phyloP scores from a whole-genome alignment of 768 basidiomycete species.

The Macrolepiota albuminosa region DNA sequence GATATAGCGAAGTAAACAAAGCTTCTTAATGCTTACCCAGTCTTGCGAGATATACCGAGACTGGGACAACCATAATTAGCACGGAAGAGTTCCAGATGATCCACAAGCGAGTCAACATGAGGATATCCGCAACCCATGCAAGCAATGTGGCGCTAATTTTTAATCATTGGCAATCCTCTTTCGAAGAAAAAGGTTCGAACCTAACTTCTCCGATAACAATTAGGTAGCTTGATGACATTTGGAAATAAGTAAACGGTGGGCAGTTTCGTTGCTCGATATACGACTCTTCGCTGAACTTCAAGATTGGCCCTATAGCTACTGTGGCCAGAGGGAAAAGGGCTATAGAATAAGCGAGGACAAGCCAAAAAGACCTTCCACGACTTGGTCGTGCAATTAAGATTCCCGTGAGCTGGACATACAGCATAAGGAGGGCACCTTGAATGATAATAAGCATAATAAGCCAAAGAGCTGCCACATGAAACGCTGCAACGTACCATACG shows the following conservation, averaged over 20 bases:
- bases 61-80: slow-evolving; percentile 24
- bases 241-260: slow-evolving; percentile 16
- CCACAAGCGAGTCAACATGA: slow-evolving; percentile 32
- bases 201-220: slow-evolving; percentile 28
- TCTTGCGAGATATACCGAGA: slow-evolving; percentile 26
- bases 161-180: background rate
- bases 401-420: slow-evolving; percentile 31
- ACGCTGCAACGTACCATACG: slow-evolving; percentile 26
- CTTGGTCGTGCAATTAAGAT: slow-evolving; percentile 31
- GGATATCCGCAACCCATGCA: slow-evolving; percentile 31
- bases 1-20: background rate
- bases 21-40: slow-evolving; percentile 20
- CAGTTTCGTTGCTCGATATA: slow-evolving; percentile 22
- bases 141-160: slow-evolving; percentile 23
- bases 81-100: slow-evolving; percentile 29
- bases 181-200: slow-evolving; percentile 17
- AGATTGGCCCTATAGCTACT: slow-evolving; percentile 25
- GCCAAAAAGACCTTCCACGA: slow-evolving; percentile 29
- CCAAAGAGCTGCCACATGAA: background rate
- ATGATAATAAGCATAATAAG: background rate
- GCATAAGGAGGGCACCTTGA: slow-evolving; percentile 35
- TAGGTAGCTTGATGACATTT: slow-evolving; percentile 16
- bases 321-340: slow-evolving; percentile 28
- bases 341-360: slow-evolving; percentile 27
- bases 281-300: slow-evolving; percentile 26